Evolutionary conservation across 352 stramenopile genomes (phyloP).

Genomic region (Blastocystis sp.): DNA sequence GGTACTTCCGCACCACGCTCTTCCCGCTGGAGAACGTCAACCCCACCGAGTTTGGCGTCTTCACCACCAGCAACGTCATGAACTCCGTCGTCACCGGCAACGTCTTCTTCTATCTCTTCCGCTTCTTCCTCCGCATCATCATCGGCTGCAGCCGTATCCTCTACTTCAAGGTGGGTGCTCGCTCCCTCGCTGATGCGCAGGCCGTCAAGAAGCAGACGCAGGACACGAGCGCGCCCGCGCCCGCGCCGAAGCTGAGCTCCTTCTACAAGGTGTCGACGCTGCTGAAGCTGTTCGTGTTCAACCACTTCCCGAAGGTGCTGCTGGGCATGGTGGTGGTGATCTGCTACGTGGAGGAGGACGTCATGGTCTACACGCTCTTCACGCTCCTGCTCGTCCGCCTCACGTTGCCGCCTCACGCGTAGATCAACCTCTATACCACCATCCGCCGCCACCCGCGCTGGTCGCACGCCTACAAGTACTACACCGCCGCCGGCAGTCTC

Average conservation of each 20-base stretch:
- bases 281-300: constrained; percentile 54
- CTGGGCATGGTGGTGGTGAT: constrained; percentile 43
- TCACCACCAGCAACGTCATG: constrained; percentile 17
- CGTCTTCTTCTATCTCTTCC: constrained; percentile 54
- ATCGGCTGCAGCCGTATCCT: constrained; percentile 39
- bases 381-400: constrained; percentile 20
- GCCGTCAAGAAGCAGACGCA: background rate
- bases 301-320: constrained; percentile 62
- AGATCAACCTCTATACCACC: constrained; percentile 1
- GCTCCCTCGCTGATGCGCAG: background rate
- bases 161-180: constrained; percentile 3
- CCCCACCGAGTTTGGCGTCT: constrained; percentile 33
- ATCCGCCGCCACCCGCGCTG: constrained; percentile 16
- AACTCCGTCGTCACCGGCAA: constrained; percentile 16
- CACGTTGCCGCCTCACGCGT: background rate
- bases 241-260: background rate
- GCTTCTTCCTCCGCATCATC: constrained; percentile 59
- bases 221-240: background rate
- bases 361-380: constrained; percentile 61
- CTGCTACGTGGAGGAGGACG: constrained; percentile 49
- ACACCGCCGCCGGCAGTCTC: constrained; percentile 2
- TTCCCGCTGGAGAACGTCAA: background rate
- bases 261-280: constrained; percentile 8
- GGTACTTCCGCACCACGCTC: background rate
- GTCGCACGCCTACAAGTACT: constrained; percentile 43